Base-by-base conservation (phyloP, 1,139 yeast species). In the Blastobotrys ciferrii region DNA sequence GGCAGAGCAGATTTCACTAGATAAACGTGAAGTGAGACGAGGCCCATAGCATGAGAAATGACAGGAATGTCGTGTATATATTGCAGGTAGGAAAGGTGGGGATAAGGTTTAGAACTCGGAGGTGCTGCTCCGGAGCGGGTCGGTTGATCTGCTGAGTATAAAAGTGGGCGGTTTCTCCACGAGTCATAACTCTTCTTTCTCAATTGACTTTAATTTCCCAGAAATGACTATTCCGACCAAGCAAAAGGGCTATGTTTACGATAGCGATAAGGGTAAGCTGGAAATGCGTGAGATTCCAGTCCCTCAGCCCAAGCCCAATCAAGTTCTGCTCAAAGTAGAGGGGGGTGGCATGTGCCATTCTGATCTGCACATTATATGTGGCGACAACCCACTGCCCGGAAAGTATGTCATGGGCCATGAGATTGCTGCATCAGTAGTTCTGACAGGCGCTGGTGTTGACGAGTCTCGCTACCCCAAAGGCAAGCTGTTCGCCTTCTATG, bases 331-430 rank as follows among this genome's bases (percentile, higher is more conserved):
- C 42, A 74, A 76, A 58, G 64, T 78, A 30, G 76, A 75, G 51
- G 81, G 78, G 0, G 78, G 78, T 1, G 82, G 82, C 1, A 66
- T 78, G 51, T 78, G 82, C 60, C 72, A 70, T 56, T 73, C 79
- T 49, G 82, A 78, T 57, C 67, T 76, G 17, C 80, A 76, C 56
- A 65, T 76, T 18, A 60, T 77, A 23, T 58, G 63, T 28, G 73
- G 71, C 11, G 47, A 43, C 13, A 42, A 42, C 61, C 71, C 46
- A 56, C 63, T 15, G n/a, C 45, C 42, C 2, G 43, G 35, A 2
- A 40, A 37, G 12, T 76, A 73, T 56, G 70, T 77, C 18, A 74
- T 78, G 77, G 82, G 82, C 17, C 82, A 78, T 60, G 82, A 78
- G 61, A 73, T 77, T 42, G 77, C 80, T 3, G 82, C 81, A 1